phyloP scores from a whole-genome alignment of 2,329 filamentous ascomycete species.

The Knoxdaviesia capensis region DNA sequence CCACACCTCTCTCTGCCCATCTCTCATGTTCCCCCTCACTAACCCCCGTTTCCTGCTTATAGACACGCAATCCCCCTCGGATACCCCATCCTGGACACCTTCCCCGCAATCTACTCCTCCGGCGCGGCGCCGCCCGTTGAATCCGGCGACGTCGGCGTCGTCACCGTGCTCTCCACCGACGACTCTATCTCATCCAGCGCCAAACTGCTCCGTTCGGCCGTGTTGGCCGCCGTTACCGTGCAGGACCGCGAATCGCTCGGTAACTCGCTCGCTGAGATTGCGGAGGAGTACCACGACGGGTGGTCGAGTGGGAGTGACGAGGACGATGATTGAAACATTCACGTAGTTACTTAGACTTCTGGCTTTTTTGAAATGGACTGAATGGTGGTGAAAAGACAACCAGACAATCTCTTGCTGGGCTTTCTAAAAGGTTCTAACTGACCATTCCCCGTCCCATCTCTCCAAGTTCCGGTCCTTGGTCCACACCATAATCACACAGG shows the following conservation, averaged over 20 bases:
- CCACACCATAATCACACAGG: no score
- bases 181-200: constrained; percentile 51
- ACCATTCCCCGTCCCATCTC: no score
- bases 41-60: background rate
- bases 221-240: constrained; percentile 40
- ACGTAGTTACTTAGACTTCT: no score
- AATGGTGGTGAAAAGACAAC: no score
- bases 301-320: constrained; percentile 63
- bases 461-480: no score
- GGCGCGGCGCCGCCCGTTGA: constrained; percentile 11
- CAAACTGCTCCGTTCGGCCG: constrained; percentile 42
- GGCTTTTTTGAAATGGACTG: no score
- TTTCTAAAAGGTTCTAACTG: no score
- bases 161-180: constrained; percentile 50
- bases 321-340: constrained; percentile 33
- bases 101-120: constrained; percentile 49
- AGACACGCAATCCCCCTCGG: constrained; percentile 27
- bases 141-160: constrained; percentile 21
- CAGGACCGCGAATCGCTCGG: constrained; percentile 72
- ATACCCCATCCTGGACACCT: constrained; percentile 70
- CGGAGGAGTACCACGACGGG: constrained; percentile 74
- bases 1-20: no score
- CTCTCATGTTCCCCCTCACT: background rate
- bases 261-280: constrained; percentile 63
- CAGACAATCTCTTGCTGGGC: no score